Evolutionary conservation across 805 yeast species (phyloP).

Genomic region (Zygotorulaspora danielsina): DNA sequence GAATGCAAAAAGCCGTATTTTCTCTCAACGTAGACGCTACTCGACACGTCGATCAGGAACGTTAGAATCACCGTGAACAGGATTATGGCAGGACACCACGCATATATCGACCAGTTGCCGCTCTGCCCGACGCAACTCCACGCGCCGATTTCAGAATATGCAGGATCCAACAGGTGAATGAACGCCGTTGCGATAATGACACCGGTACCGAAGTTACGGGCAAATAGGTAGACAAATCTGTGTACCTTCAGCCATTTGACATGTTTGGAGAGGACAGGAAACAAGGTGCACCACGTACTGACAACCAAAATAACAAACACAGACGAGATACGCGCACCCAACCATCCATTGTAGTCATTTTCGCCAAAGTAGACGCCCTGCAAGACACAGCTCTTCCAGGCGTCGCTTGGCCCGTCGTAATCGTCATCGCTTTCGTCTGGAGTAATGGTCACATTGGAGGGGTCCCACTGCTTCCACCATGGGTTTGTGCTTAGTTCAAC

Average conservation of each 20-base stretch:
- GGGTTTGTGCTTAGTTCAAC: conserved; percentile 3
- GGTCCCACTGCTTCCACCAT: conserved; percentile 20
- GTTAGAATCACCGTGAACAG: conserved; percentile 38
- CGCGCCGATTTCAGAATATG: conserved; percentile 34
- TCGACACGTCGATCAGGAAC: conserved; percentile 41
- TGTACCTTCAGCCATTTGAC: conserved; percentile 44
- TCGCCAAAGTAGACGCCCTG: conserved; percentile 41
- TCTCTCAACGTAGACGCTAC: conserved; percentile 40
- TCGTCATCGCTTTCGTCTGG: conserved; percentile 30
- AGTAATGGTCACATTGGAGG: conserved; percentile 30
- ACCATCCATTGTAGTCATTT: conserved; percentile 41
- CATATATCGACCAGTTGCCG: conserved; percentile 43
- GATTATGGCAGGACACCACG: conserved; percentile 48
- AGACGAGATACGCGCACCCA: conserved; percentile 51
- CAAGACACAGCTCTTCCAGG: conserved; percentile 42
- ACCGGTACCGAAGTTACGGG: conserved; percentile 64
- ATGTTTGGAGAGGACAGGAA: conserved; percentile 43
- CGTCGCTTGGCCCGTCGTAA: conserved; percentile 21
- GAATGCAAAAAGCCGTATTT: conserved; percentile 32
- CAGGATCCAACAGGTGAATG: conserved; percentile 60
- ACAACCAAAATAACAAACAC: conserved; percentile 56
- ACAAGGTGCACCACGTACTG: conserved; percentile 43
- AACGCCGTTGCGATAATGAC: conserved; percentile 75
- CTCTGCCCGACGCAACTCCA: conserved; percentile 39
- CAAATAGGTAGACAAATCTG: conserved; percentile 21